A percentile compares a stretch with the other conserved stretches of the same genome.
Evolutionary conservation across 2,329 filamentous ascomycete genomes (phyloP).

Genomic region (Aspergillus arachidicola): DNA sequence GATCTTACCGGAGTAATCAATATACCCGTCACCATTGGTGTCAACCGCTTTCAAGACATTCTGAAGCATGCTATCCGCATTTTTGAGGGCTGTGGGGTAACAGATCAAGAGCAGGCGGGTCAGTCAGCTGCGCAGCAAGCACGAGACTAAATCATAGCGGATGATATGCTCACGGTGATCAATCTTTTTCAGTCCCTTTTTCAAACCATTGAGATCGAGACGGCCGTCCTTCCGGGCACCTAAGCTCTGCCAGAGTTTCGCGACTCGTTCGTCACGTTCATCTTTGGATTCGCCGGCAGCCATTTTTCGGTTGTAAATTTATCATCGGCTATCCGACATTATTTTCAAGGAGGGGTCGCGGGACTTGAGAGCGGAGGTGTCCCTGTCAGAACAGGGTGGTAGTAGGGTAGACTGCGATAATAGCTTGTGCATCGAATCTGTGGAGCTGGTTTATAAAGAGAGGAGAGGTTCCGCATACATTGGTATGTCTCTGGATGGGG

Average conservation of each 20-base stretch:
- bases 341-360: constrained; percentile 36
- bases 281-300: constrained; percentile 71
- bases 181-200: constrained; percentile 81
- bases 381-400: constrained; percentile 25
- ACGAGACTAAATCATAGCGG: constrained; percentile 22
- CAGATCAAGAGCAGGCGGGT: constrained; percentile 20
- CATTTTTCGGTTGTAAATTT: constrained; percentile 56
- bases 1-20: constrained; percentile 80
- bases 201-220: constrained; percentile 80
- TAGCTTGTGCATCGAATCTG: constrained; percentile 31
- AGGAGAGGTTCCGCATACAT: constrained; percentile 9
- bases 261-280: constrained; percentile 77
- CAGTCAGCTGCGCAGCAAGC: constrained; percentile 25
- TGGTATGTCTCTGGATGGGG: constrained; percentile 10
- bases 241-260: constrained; percentile 80
- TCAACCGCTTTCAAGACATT: constrained; percentile 83
- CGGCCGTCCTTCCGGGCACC: constrained; percentile 76
- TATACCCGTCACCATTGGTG: constrained; percentile 81
- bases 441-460: constrained; percentile 12
- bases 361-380: constrained; percentile 19
- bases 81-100: constrained; percentile 69
- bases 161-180: constrained; percentile 74
- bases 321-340: constrained; percentile 51
- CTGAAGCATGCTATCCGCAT: constrained; percentile 82
- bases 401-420: constrained; percentile 13